Percentiles rank a stretch among this genome's conserved stretches.
Evolutionary conservation across 257 asterid genomes (phyloP).

Genomic region (Jasminum sambac): DNA sequence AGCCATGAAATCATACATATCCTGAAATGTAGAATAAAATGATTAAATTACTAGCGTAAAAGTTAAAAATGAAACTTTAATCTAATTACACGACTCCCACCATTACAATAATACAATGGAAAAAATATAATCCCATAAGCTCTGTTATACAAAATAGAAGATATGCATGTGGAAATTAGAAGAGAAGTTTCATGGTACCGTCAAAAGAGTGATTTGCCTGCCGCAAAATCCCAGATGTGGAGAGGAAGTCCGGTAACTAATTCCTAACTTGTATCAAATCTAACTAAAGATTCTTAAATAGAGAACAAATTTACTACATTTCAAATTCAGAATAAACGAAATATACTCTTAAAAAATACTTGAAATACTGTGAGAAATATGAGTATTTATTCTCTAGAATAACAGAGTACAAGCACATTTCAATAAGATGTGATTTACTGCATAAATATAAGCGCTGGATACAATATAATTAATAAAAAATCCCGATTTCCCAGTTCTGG

Average conservation of each 20-base stretch:
- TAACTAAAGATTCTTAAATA: slow-evolving; percentile 4
- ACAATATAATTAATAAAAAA: neutral
- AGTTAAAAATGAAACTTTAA: neutral
- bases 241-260: slow-evolving; percentile 3
- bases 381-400: slow-evolving; percentile 8
- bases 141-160: slow-evolving; percentile 12
- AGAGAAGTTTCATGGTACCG: neutral
- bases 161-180: neutral
- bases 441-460: slow-evolving; percentile 7
- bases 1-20: slow-evolving; percentile 99
- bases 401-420: slow-evolving; percentile 11
- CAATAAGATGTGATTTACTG: slow-evolving; percentile 7
- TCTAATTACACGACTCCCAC: slow-evolving; percentile 3
- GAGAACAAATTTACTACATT: neutral
- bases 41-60: slow-evolving; percentile 17
- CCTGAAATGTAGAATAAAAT: slow-evolving; percentile 50
- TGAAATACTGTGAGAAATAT: slow-evolving; percentile 6
- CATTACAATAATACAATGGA: neutral
- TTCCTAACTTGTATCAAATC: slow-evolving; percentile 11
- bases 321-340: slow-evolving; percentile 8
- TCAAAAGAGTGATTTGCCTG: neutral
- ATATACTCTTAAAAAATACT: neutral
- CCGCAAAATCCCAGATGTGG: neutral
- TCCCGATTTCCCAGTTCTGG: neutral
- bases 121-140: neutral